Evolutionary conservation across 2,329 filamentous ascomycete genomes (phyloP), one percentile per base, ranked within the genome.

Genomic region (Talaromyces sp.): DNA sequence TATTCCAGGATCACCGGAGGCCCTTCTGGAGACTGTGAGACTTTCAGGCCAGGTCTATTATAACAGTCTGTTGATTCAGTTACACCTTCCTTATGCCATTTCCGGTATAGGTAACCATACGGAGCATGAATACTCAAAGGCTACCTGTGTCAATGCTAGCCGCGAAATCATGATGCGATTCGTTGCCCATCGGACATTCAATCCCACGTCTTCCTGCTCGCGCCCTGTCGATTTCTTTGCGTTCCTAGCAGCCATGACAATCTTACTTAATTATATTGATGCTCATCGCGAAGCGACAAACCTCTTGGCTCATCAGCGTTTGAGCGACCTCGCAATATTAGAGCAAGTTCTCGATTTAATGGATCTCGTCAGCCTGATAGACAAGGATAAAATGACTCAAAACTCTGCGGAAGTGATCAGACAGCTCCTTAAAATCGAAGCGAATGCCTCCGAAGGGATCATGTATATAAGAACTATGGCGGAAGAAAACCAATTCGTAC

Each of bases 151-250:
- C 20, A 75, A 70, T 42, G 71, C 73, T 5, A 67, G 64, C 19
- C 73, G 75, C 8, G 74, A 77, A 51, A 63, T 75, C 1, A 58
- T 78, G 8, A 55, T 57, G 5, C 70, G 73, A 14, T 75, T 70
- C 53, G 62, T 75, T 41, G 46, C 63, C 13, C 68, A 72, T 49
- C 71, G 71, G 22, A 63, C 40, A 11, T 66, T 69, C 54, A 68
- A 69, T 24, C 46, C 55, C 0, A 61, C 66, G 8, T 61, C 66
- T 4, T 65, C 59, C 43, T 68, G 64, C 61, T 75, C 67, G 50
- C 69, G 74, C 0, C 58, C 61, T 0, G 58, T 71, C 14, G 75
- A 77, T 55, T 73, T 77, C 51, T 54, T 75, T n/a, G 69, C 70
- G 3, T 61, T 77, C 4, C 59, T 73, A 29, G 70, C 76, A 1